phyloP scores from a whole-genome alignment of 1,284 basidiomycete species.

The Puccinia triticina region DNA sequence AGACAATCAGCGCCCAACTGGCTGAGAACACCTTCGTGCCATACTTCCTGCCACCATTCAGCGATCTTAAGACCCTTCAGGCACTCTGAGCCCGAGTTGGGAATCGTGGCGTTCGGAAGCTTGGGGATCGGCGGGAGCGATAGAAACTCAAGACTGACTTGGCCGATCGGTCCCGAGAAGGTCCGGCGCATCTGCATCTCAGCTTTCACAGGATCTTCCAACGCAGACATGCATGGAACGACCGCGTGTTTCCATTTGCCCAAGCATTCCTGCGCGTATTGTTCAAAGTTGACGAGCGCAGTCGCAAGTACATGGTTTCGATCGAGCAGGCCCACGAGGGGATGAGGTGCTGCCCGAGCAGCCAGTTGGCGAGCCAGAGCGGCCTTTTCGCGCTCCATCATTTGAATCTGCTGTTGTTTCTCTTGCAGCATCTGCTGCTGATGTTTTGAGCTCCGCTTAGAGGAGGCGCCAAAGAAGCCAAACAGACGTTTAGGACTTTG shows the following conservation, averaged over 20 bases:
- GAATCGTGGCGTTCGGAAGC: conserved; percentile 34
- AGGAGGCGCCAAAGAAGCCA: conserved; percentile 33
- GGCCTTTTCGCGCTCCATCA: conserved; percentile 15
- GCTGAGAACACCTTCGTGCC: conserved; percentile 49
- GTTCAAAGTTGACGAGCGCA: conserved; percentile 48
- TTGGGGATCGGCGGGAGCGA: conserved; percentile 49
- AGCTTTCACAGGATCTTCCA: conserved; percentile 34
- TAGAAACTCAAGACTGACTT: conserved; percentile 43
- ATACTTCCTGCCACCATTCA: conserved; percentile 52
- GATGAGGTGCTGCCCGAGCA: conserved; percentile 8
- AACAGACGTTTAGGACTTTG: conserved; percentile 42
- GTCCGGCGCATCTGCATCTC: conserved; percentile 34
- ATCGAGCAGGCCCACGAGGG: conserved; percentile 34
- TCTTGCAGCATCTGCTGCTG: conserved; percentile 14
- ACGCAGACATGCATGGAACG: conserved; percentile 38
- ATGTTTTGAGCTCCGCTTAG: conserved; percentile 38
- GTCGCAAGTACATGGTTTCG: conserved; percentile 38
- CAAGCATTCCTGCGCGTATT: conserved; percentile 42
- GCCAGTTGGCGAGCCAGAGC: neutral
- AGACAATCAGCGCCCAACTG: conserved; percentile 51
- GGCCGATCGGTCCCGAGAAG: conserved; percentile 34
- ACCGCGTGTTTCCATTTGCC: conserved; percentile 40
- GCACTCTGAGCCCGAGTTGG: conserved; percentile 48
- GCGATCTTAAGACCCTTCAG: conserved; percentile 49
- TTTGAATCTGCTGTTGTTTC: conserved; percentile 21